Evolutionary conservation across 176 grass and related monocot genomes (phyloP), one percentile per base, ranked within the genome.

Genomic region (Ensete ventricosum): DNA sequence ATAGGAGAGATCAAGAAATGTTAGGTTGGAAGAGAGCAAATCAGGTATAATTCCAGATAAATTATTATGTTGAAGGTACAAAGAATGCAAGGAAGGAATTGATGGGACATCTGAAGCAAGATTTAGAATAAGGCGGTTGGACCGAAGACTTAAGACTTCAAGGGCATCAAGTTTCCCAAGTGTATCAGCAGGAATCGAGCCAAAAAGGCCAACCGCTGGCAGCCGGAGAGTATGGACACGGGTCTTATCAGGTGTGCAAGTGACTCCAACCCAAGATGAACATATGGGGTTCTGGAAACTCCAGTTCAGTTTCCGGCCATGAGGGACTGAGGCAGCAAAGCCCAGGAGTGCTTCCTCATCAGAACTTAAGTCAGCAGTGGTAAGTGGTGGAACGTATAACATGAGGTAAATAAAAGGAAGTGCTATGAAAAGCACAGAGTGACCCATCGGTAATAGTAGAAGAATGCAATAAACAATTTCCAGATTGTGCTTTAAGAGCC

Each of bases 41-140:
- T 78, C 84, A 21, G 95, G 95, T 84, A 99, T 91, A 20, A 86
- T 86, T 80, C 95, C 88, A 65, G 86, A 87, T 34, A 99, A 74
- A 71, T 99, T 99, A 69, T 99, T 99, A 79, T 94, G 88, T 67
- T 94, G 95, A 84, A 99, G 86, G 71, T 85, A 94, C 53, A 99
- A 88, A 75, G 84, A 99, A 82, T 87, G 90, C 53, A 99, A 80
- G 71, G 95, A 87, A 88, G 88, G 95, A 75, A 99, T 86, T 5
- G 95, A 91, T 80, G 84, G 78, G 82, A 99, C 86, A 79, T 99
- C 91, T 67, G 95, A 75, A 71, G 95, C 91, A 69, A 99, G 82
- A 73, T 94, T 78, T 59, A 83, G 53, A 72, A 82, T 99, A 69
- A 99, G 77, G 77, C 91, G 88, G 74, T 99, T 99, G 69, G 88